A percentile compares a stretch with the other conserved stretches of the same genome.
phyloP scores from a whole-genome alignment of 768 basidiomycete species.

The Lyophyllum shimeji region DNA sequence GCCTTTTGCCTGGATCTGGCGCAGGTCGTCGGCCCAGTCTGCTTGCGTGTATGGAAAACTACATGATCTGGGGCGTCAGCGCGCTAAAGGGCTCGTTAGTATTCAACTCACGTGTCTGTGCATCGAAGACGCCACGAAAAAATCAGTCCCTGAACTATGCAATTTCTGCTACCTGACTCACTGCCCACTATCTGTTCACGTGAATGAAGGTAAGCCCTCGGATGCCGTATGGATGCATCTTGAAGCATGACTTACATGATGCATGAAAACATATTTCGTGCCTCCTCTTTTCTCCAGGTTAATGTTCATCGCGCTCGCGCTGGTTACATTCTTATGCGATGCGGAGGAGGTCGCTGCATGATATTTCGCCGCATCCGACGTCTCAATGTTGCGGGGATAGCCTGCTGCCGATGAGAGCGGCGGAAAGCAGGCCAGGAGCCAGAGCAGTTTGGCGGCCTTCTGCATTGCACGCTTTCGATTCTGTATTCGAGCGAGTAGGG shows the following conservation, averaged over 20 bases:
- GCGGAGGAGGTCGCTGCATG: not conserved
- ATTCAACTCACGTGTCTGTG: slow-evolving; percentile 41
- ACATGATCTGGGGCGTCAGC: not conserved
- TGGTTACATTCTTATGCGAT: not conserved
- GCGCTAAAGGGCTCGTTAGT: not conserved
- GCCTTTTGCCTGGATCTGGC: slow-evolving; percentile 38
- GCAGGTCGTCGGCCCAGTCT: slow-evolving; percentile 44
- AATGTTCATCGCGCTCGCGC: not conserved
- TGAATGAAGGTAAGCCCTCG: too few species aligned
- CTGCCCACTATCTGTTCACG: slow-evolving; percentile 43
- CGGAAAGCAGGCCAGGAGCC: not conserved
- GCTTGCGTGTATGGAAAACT: slow-evolving; percentile 39
- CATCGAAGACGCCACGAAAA: not conserved
- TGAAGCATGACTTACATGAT: slow-evolving; percentile 47
- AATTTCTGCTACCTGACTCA: slow-evolving; percentile 23
- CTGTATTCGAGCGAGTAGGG: too few species aligned
- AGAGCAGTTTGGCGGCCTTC: not conserved
- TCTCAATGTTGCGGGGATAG: not conserved
- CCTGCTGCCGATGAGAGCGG: not conserved
- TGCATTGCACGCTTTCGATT: not conserved
- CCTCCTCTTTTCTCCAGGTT: slow-evolving; percentile 35
- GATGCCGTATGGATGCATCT: too few species aligned
- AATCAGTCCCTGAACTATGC: not conserved
- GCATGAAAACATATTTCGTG: slow-evolving; percentile 53
- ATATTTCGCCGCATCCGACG: not conserved